Evolutionary conservation across 2,329 filamentous ascomycete species (phyloP).

Genomic region (Colletotrichum camelliae): DNA sequence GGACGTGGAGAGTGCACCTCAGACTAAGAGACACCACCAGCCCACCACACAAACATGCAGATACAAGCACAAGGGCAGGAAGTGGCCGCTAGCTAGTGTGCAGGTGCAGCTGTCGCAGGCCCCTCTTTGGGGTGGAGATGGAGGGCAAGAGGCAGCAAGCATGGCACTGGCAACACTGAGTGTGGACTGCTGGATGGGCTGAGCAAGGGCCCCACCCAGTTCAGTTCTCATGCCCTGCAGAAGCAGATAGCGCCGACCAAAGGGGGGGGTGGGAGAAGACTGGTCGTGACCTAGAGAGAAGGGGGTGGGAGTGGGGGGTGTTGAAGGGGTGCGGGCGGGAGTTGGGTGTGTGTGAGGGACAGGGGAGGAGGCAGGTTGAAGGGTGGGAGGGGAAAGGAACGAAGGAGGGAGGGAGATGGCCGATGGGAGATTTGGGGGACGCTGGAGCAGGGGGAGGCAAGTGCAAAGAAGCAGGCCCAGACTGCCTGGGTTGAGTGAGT

Average conservation of each 20-base stretch:
- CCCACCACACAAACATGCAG: slow-evolving; percentile 7
- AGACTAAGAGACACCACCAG: background rate
- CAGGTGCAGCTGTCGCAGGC: background rate
- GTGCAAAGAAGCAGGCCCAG: background rate
- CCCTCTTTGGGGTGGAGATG: slow-evolving; percentile 7
- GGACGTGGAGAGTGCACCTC: background rate
- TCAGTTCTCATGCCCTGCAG: slow-evolving; percentile 20
- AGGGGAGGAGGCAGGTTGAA: background rate
- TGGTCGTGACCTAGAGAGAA: no score
- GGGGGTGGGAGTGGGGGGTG: background rate
- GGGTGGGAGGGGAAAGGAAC: background rate
- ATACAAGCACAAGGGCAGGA: slow-evolving; percentile 18
- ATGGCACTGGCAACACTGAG: slow-evolving; percentile 12
- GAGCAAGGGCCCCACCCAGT: slow-evolving; percentile 15
- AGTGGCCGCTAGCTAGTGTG: slow-evolving; percentile 13
- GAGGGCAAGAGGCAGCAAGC: slow-evolving; percentile 11
- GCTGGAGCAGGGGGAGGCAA: background rate
- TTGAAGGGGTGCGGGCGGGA: background rate
- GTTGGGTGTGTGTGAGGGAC: background rate
- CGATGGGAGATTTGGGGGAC: background rate
- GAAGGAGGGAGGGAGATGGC: background rate
- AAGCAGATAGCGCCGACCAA: slow-evolving; percentile 16
- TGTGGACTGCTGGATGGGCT: slow-evolving; percentile 9
- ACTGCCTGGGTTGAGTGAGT: background rate
- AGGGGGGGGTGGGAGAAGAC: background rate